phyloP scores from a whole-genome alignment of 352 stramenopile species.

The Globisporangium megalacanthum region DNA sequence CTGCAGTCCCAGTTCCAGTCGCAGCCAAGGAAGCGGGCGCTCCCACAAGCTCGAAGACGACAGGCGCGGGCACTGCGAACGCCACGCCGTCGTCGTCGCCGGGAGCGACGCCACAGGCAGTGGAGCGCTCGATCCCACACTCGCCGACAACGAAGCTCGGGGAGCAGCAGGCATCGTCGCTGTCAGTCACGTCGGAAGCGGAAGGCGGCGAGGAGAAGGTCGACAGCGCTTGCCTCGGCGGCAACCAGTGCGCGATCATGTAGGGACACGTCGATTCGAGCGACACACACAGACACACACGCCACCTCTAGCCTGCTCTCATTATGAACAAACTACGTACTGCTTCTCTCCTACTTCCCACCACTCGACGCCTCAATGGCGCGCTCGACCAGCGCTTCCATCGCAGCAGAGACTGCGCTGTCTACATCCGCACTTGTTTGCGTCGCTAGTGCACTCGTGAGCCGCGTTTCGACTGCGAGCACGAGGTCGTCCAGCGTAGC shows the following conservation, averaged over 20 bases:
- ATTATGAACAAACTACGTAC: background rate
- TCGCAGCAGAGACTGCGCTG: background rate
- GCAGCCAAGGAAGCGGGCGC: too few relatives aligned
- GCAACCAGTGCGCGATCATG: conserved; percentile 52
- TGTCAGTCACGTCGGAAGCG: conserved; percentile 11
- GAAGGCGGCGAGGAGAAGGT: conserved; percentile 22
- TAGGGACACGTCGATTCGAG: conserved; percentile 13
- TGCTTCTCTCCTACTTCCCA: background rate
- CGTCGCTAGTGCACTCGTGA: background rate
- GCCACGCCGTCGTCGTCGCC: background rate
- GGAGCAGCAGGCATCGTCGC: conserved; percentile 8
- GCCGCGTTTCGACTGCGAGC: background rate
- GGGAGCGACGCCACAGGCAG: background rate
- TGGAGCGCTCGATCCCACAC: background rate
- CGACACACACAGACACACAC: background rate
- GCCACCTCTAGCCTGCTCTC: background rate
- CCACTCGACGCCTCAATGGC: background rate
- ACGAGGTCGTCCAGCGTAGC: conserved; percentile 6
- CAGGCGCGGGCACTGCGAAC: background rate
- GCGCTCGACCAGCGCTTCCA: background rate
- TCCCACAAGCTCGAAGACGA: too few relatives aligned
- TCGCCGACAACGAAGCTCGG: conserved; percentile 10
- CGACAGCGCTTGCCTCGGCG: conserved; percentile 30
- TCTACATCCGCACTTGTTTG: background rate
- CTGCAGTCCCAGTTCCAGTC: too few relatives aligned